A percentile compares a stretch with the other conserved stretches of the same genome.
phyloP scores from a whole-genome alignment of 1,139 yeast species.

The Meyerozyma athensensis region DNA sequence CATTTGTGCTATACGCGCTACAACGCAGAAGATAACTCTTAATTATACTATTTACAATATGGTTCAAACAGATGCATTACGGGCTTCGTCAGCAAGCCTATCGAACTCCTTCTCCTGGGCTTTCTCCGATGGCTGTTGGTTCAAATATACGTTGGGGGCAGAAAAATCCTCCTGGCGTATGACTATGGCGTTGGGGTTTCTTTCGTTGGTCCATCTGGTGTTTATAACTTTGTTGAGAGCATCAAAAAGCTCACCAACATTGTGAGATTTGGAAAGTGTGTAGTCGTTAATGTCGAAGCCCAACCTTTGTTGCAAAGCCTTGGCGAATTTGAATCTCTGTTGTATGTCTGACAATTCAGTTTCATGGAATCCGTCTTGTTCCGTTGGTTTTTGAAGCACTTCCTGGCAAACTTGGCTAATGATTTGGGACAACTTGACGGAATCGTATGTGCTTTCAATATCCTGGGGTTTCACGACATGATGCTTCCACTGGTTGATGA shows the following conservation, averaged over 20 bases:
- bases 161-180: conserved; percentile 38
- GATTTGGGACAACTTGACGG: conserved; percentile 20
- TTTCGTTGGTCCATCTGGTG: conserved; percentile 52
- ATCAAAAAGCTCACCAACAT: conserved; percentile 40
- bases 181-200: conserved; percentile 66
- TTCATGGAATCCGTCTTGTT: conserved; percentile 11
- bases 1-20: not conserved
- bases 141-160: conserved; percentile 48
- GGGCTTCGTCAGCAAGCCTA: conserved; percentile 31
- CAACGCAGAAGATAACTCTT: not conserved
- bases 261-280: conserved; percentile 46
- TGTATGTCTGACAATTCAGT: conserved; percentile 41
- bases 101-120: conserved; percentile 28
- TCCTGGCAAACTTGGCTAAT: conserved; percentile 25
- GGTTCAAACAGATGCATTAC: conserved; percentile 4
- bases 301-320: conserved; percentile 52
- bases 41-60: not conserved
- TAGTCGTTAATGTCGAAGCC: conserved; percentile 68
- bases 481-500: conserved; percentile 34
- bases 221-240: conserved; percentile 44
- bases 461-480: conserved; percentile 20
- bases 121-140: conserved; percentile 29
- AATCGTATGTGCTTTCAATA: conserved; percentile 27
- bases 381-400: conserved; percentile 8
- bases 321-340: conserved; percentile 56